phyloP scores from a whole-genome alignment of 108 stramenopile species.

The Cylindrotheca closterium region DNA sequence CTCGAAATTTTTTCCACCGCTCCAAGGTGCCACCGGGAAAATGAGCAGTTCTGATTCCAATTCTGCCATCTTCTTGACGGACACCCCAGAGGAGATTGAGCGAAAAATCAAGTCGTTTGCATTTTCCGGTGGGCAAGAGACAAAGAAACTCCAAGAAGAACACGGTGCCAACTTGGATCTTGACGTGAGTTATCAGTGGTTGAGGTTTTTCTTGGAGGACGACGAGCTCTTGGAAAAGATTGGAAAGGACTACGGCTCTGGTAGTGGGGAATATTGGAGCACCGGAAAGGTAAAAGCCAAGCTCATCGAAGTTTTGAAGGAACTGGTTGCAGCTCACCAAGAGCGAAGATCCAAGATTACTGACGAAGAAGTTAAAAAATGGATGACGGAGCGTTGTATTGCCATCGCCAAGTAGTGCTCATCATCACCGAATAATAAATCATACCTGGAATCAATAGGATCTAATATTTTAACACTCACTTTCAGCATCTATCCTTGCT shows the following conservation, averaged over 20 bases:
- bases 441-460: too few species aligned
- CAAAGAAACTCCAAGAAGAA: constrained; percentile 90
- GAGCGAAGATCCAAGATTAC: constrained; percentile 81
- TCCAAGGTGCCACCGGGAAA: constrained; percentile 95
- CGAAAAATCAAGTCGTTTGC: constrained; percentile 89
- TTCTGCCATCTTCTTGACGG: constrained; percentile 97
- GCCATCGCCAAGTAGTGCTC: constrained; percentile 25
- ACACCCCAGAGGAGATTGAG: constrained; percentile 84
- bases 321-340: constrained; percentile 90
- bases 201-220: constrained; percentile 97
- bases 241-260: constrained; percentile 86
- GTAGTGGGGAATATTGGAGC: constrained; percentile 91
- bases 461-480: too few species aligned
- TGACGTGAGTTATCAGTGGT: constrained; percentile 96
- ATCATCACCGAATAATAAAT: too few species aligned
- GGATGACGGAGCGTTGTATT: constrained; percentile 88
- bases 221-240: constrained; percentile 93
- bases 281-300: constrained; percentile 92
- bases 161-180: constrained; percentile 94
- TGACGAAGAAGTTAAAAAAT: constrained; percentile 88
- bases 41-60: constrained; percentile 88
- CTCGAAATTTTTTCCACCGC: constrained; percentile 98
- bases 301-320: constrained; percentile 81
- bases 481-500: too few species aligned
- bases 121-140: constrained; percentile 94